Conservation (phyloP, 2,329 filamentous ascomycete species). For the Arthrobotrys megalospora region DNA sequence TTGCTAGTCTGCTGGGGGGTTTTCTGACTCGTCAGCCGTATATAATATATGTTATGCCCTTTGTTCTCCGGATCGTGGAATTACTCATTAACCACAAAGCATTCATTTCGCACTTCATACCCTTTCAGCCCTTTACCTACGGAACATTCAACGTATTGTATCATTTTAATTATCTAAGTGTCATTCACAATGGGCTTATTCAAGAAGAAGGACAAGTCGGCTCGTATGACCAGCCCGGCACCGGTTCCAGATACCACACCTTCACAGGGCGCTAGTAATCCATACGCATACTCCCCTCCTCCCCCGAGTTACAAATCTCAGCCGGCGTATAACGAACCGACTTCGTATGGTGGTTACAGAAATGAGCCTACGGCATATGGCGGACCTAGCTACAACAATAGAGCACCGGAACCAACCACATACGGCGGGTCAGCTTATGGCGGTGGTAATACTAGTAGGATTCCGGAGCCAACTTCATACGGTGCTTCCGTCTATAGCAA, state of each 20-base stretch:
- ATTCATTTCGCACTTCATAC: no score
- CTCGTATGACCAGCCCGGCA: background rate
- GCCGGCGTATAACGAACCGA: slow-evolving; percentile 1
- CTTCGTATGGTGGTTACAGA: background rate
- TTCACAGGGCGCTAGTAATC: background rate
- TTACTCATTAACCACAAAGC: no score
- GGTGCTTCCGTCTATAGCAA: slow-evolving; percentile 23
- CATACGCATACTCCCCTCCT: slow-evolving; percentile 14
- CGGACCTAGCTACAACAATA: background rate
- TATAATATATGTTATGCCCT: background rate
- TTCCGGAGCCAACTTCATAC: slow-evolving; percentile 23
- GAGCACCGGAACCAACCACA: slow-evolving; percentile 4
- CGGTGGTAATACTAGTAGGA: background rate
- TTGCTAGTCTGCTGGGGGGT: background rate
- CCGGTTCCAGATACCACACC: slow-evolving; percentile 8
- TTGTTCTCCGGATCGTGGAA: background rate
- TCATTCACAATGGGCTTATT: slow-evolving; percentile 35
- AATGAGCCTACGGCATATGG: background rate
- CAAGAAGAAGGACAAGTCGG: slow-evolving; percentile 42
- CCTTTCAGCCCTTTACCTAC: no score
- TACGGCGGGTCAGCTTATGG: slow-evolving; percentile 4
- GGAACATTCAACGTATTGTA: no score
- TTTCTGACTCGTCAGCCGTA: slow-evolving; percentile 1
- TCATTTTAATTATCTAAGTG: no score
- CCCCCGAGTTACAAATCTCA: slow-evolving; percentile 16